Evolutionary conservation across 2,329 filamentous ascomycete species (phyloP).

Genomic region (Aulographum hederae): DNA sequence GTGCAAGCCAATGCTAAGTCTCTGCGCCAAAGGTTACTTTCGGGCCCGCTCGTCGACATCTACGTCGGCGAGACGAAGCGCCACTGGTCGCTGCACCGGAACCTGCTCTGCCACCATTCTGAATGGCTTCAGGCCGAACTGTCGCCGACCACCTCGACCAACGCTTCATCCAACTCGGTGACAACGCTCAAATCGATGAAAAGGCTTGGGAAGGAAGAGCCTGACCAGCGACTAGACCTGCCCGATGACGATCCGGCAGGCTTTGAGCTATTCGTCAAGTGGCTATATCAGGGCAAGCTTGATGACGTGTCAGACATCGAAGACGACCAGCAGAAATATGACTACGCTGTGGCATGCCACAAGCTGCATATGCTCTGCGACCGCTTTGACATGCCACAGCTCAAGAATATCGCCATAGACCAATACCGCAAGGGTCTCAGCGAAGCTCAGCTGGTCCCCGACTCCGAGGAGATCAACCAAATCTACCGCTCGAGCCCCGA

Average conservation of each 20-base stretch:
- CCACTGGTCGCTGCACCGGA: conserved; percentile 33
- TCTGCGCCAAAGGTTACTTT: conserved; percentile 31
- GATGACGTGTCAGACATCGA: conserved; percentile 28
- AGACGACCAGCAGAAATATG: conserved; percentile 30
- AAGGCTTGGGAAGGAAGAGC: conserved; percentile 6
- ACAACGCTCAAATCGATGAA: too few species aligned
- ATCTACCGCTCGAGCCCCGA: conserved; percentile 29
- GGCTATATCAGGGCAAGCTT: conserved; percentile 35
- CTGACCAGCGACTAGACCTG: conserved; percentile 22
- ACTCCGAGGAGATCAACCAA: conserved; percentile 34
- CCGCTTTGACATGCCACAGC: conserved; percentile 28
- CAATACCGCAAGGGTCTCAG: conserved; percentile 32
- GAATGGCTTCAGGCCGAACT: conserved; percentile 22
- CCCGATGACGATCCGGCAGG: conserved; percentile 30
- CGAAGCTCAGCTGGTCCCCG: conserved; percentile 31
- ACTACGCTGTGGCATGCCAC: conserved; percentile 34
- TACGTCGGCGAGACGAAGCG: conserved; percentile 28
- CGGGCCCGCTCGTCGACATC: conserved; percentile 32
- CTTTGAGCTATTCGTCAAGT: conserved; percentile 36
- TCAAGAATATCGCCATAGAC: conserved; percentile 36
- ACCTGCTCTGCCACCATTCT: conserved; percentile 34
- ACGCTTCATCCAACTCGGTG: conserved; percentile 7
- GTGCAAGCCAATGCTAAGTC: conserved; percentile 25
- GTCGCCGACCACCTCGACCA: conserved; percentile 1
- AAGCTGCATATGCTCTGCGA: conserved; percentile 34